Percentiles rank a stretch among this genome's conserved stretches.
These are phyloP conservation scores for Choanephora cucurbitarum DNA, from an alignment of 371 early-diverging fungal species.

Conservation along the genomic window DNA sequence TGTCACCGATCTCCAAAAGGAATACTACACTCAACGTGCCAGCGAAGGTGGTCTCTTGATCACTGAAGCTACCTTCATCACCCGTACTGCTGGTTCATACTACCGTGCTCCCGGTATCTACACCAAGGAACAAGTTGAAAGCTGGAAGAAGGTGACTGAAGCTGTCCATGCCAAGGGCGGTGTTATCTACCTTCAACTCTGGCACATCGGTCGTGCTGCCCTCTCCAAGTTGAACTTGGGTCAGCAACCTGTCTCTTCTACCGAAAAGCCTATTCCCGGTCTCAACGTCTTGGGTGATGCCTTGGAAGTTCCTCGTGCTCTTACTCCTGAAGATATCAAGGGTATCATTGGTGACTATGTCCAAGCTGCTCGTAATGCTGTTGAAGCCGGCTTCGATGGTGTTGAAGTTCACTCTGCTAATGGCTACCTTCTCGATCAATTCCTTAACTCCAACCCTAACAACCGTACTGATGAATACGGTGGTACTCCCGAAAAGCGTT, in stretches of 20 bases:
- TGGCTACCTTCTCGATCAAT: constrained; percentile 68
- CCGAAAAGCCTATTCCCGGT: constrained; percentile 15
- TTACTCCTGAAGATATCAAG: constrained; percentile 66
- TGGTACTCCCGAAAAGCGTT: constrained; percentile 75
- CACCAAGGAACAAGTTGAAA: constrained; percentile 43
- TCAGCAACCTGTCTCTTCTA: constrained; percentile 16
- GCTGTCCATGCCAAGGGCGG: constrained; percentile 61
- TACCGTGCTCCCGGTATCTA: constrained; percentile 48
- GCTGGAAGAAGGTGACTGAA: constrained; percentile 58
- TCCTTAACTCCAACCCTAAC: constrained; percentile 60
- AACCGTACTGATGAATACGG: constrained; percentile 61
- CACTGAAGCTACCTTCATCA: constrained; percentile 55
- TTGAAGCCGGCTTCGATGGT: constrained; percentile 65
- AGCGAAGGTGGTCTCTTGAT: constrained; percentile 58
- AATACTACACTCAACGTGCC: constrained; percentile 64
- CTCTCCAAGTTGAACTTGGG: constrained; percentile 1
- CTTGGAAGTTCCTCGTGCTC: constrained; percentile 39
- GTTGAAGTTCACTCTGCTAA: constrained; percentile 75
- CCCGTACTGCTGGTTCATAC: constrained; percentile 34
- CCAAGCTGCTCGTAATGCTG: constrained; percentile 45
- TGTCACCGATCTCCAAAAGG: constrained; percentile 45
- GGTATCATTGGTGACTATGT: constrained; percentile 60
- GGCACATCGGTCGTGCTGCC: constrained; percentile 46
- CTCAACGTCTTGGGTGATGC: constrained; percentile 2
- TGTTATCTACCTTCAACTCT: constrained; percentile 60